Conservation (phyloP, 2,329 filamentous ascomycete genomes). For the Trichoderma polysporum region DNA sequence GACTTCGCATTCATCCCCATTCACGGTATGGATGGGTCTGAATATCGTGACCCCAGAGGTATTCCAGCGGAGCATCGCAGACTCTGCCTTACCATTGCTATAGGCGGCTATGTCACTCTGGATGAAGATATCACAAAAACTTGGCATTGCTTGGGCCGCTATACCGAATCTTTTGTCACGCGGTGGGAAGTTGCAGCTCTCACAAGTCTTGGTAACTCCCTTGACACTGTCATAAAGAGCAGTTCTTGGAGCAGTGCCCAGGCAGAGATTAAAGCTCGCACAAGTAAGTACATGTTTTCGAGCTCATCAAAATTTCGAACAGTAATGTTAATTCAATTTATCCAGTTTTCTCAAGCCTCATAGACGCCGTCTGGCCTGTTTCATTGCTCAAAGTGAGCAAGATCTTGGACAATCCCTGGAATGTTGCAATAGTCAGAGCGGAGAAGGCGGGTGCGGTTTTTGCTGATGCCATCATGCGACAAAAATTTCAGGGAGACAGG, state of each 20-base stretch:
- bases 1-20: conserved; percentile 86
- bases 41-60: conserved; percentile 50
- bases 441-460: conserved; percentile 72
- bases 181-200: conserved; percentile 80
- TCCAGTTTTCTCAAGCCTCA: conserved; percentile 55
- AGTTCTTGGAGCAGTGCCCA: conserved; percentile 75
- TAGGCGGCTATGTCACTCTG: conserved; percentile 77
- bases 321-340: background rate
- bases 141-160: conserved; percentile 73
- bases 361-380: conserved; percentile 60
- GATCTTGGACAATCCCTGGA: conserved; percentile 80
- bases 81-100: conserved; percentile 77
- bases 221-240: conserved; percentile 75
- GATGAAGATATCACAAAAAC: conserved; percentile 67
- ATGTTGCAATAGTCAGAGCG: conserved; percentile 69
- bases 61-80: conserved; percentile 60
- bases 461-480: conserved; percentile 76
- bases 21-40: conserved; percentile 44
- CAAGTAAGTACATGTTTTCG: conserved; percentile 41
- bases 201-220: conserved; percentile 71
- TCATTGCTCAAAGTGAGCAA: conserved; percentile 66
- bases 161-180: conserved; percentile 78
- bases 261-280: conserved; percentile 46
- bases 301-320: background rate
- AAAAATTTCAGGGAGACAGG: conserved; percentile 76